Evolutionary conservation across 805 yeast genomes (phyloP).

Genomic region (Kluyveromyces wickerhamii): DNA sequence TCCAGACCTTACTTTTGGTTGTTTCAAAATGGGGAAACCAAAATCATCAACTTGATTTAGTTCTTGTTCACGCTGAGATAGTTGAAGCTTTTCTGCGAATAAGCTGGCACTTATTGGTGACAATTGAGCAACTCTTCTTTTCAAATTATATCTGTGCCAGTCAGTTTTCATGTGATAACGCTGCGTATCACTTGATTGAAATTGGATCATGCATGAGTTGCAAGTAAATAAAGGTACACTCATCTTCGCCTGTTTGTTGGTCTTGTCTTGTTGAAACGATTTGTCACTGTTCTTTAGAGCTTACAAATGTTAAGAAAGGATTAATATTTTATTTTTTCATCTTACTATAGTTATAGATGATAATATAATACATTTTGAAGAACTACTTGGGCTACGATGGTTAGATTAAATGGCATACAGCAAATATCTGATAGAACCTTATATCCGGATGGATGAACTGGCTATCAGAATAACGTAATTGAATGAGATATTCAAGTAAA

Average conservation of each 20-base stretch:
- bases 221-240: slow-evolving; percentile 50
- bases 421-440: no score
- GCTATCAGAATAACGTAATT: no score
- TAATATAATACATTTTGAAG: no score
- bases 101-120: slow-evolving; percentile 61
- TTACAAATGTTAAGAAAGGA: background rate
- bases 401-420: no score
- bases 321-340: background rate
- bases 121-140: slow-evolving; percentile 81
- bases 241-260: no score
- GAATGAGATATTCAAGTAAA: no score
- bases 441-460: no score
- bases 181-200: slow-evolving; percentile 76
- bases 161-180: slow-evolving; percentile 94
- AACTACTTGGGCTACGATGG: no score
- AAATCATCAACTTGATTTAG: slow-evolving; percentile 32
- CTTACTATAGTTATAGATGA: no score
- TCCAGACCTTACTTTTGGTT: slow-evolving; percentile 13
- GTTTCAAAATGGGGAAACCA: slow-evolving; percentile 31
- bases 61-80: slow-evolving; percentile 27
- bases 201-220: slow-evolving; percentile 79
- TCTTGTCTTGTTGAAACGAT: no score
- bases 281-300: background rate
- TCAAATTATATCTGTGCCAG: slow-evolving; percentile 95
- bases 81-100: slow-evolving; percentile 33